phyloP scores from a whole-genome alignment of 352 stramenopile species.

The Blastocystis sp. region DNA sequence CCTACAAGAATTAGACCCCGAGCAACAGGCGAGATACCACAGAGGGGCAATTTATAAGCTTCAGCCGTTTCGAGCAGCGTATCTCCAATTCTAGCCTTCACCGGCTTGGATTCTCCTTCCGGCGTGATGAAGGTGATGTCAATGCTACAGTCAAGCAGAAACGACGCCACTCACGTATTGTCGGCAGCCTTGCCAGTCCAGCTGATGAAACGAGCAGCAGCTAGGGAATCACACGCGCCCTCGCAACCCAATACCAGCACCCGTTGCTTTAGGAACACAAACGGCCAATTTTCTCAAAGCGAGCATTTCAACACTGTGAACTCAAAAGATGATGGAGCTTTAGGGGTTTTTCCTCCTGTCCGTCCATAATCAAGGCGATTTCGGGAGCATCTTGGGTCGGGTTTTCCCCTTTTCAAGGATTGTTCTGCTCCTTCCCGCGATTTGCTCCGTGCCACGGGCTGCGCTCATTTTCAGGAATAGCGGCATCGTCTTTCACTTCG shows the following conservation, averaged over 20 bases:
- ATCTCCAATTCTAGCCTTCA: conserved; percentile 70
- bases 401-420: too few relatives aligned
- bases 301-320: conserved; percentile 24
- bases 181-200: conserved; percentile 27
- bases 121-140: conserved; percentile 70
- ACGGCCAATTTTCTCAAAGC: conserved; percentile 53
- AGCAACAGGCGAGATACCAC: not conserved
- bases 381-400: too few relatives aligned
- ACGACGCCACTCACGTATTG: conserved; percentile 37
- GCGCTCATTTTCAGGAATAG: too few relatives aligned
- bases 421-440: not conserved
- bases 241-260: not conserved
- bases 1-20: conserved; percentile 19
- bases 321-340: conserved; percentile 25
- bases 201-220: conserved; percentile 39
- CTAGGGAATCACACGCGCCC: conserved; percentile 10
- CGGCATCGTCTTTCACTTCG: too few relatives aligned
- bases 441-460: too few relatives aligned
- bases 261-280: conserved; percentile 2
- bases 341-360: not conserved
- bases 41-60: conserved; percentile 54
- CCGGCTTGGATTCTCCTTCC: conserved; percentile 59
- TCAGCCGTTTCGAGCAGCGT: conserved; percentile 63
- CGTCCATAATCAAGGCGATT: too few relatives aligned
- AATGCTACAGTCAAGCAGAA: conserved; percentile 38